phyloP scores from a whole-genome alignment of 441 rosid species.

The Jatropha podagrica region DNA sequence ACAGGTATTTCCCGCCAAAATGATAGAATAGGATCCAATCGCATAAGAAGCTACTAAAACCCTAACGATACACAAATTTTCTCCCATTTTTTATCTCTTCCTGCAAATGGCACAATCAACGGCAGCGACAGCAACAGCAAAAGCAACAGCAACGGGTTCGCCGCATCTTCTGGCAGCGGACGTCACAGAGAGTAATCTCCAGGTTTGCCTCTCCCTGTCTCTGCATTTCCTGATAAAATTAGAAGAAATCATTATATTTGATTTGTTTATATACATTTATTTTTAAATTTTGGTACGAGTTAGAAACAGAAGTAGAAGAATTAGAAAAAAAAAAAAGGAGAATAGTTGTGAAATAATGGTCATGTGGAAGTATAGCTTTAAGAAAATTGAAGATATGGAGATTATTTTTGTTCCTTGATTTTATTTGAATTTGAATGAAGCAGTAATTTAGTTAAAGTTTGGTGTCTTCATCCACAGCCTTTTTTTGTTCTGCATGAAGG shows the following conservation, averaged over 20 bases:
- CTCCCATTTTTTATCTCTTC: neutral
- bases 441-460: neutral
- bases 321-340: no score
- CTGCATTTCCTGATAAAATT: constrained; percentile 13
- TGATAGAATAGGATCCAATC: constrained; percentile 6
- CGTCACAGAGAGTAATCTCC: constrained; percentile 42
- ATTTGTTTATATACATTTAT: no score
- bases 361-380: no score
- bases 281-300: no score
- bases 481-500: constrained; percentile 61
- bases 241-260: no score
- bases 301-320: neutral
- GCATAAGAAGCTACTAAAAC: constrained; percentile 14
- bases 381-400: neutral
- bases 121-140: constrained; percentile 27
- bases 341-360: neutral
- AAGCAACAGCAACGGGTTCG: constrained; percentile 33
- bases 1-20: constrained; percentile 53
- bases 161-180: constrained; percentile 29
- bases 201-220: constrained; percentile 30
- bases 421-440: neutral
- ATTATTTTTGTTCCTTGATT: neutral
- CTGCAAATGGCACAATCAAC: constrained; percentile 40
- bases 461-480: constrained; percentile 39
- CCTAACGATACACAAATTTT: constrained; percentile 11